Base-by-base conservation (phyloP, 2,329 filamentous ascomycete species). In the Passalora sequoiae region DNA sequence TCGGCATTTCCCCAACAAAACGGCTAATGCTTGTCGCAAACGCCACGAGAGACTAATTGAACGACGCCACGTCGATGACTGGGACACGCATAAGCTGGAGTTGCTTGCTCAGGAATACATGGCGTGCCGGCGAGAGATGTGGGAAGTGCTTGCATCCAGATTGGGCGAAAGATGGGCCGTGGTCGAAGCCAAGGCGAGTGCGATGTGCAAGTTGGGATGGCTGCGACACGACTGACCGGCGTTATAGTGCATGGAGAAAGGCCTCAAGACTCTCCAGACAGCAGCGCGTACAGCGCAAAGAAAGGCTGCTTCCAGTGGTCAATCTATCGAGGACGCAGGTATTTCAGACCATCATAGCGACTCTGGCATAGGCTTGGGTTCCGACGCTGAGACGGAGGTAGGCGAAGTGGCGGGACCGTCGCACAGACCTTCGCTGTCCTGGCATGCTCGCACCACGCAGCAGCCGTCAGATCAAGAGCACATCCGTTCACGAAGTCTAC, bases 41-140 rank as follows among this genome's bases (percentile, higher is more conserved):
- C 80, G 88, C 43, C 87, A 94, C 59, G 88, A 94, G 67, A 77
- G 88, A 29, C 70, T 94, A 53, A 82, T 91, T 74, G 84, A 91
- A 67, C 80, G 83, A 53, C 61, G 72, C 61, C 80, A 81, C 45
- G 78, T 81, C 36, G 83, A 87, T 56, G 84, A 89, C 58, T 92
- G 86, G 83, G 85, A 91, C 57, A 77, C 77, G 15, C 72, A 81
- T 54, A 86, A 86, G 69, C 72, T 89, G 17, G 84, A 91, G 62
- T 73, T 74, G 7, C 71, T 94, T 29, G 84, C 86, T 27, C 78
- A 78, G 62, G 83, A 85, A 61, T 94, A 94, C 67, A 86, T 88
- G 77, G 75, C 74, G 49, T 77, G 85, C 69, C 77, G 89, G 42
- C 82, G 84, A 63, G 82, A 89, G 65, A 89, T 94, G 61, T 94